phyloP scores from a whole-genome alignment of 2,329 filamentous ascomycete genomes.

The Ascochyta clinopodiicola region DNA sequence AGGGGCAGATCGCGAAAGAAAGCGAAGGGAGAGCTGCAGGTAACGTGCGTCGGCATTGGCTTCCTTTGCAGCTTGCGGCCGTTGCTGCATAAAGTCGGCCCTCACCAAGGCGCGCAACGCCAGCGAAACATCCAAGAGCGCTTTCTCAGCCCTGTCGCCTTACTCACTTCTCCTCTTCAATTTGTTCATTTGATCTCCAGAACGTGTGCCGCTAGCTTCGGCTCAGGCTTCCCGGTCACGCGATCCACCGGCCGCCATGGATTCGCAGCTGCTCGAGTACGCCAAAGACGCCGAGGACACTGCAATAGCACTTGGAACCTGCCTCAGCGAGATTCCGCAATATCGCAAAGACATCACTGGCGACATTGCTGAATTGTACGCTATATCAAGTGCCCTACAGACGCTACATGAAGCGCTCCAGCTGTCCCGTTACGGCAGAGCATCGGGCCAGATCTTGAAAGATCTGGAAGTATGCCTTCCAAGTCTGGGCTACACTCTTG shows the following conservation, averaged over 20 bases:
- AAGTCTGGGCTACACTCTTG: slow-evolving; percentile 59
- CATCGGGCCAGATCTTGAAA: slow-evolving; percentile 47
- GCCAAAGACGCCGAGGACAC: slow-evolving; percentile 60
- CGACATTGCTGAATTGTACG: slow-evolving; percentile 61
- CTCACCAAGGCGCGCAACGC: slow-evolving; percentile 33
- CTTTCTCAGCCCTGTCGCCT: slow-evolving; percentile 38
- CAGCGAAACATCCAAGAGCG: slow-evolving; percentile 37
- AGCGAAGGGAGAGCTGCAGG: slow-evolving; percentile 37
- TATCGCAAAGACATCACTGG: slow-evolving; percentile 60
- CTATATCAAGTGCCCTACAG: slow-evolving; percentile 59
- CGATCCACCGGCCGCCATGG: slow-evolving; percentile 39
- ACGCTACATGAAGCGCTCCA: slow-evolving; percentile 55
- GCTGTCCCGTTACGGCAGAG: slow-evolving; percentile 47
- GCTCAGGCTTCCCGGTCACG: slow-evolving; percentile 32
- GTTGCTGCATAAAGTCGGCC: slow-evolving; percentile 38
- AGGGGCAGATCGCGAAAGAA: slow-evolving; percentile 28
- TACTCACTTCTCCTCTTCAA: slow-evolving; percentile 20
- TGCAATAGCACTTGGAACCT: slow-evolving; percentile 58
- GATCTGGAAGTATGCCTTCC: slow-evolving; percentile 58
- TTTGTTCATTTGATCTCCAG: slow-evolving; percentile 18
- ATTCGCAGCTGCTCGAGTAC: slow-evolving; percentile 48
- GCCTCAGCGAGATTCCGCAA: slow-evolving; percentile 59
- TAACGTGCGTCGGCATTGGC: slow-evolving; percentile 47
- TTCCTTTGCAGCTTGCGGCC: slow-evolving; percentile 33
- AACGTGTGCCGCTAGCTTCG: slow-evolving; percentile 29